These are phyloP conservation scores for Sphagnurus paluster DNA, from an alignment of 1,284 basidiomycete species.

Conservation along the genomic window DNA sequence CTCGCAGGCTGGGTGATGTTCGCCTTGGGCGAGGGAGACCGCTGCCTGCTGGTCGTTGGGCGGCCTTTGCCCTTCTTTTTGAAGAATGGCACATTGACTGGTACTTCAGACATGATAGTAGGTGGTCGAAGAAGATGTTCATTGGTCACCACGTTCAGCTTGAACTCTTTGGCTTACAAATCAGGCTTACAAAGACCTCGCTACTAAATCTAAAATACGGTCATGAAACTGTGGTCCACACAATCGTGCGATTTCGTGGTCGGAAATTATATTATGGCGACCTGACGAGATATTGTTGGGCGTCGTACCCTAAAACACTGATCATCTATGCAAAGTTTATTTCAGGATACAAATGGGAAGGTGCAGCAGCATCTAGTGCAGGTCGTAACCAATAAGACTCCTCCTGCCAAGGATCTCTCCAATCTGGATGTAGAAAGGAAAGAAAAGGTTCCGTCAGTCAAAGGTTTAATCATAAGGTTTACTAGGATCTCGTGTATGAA, in stretches of 20 bases:
- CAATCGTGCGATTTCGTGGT: too few species aligned
- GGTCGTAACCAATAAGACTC: constrained; percentile 82
- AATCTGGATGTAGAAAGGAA: too few species aligned
- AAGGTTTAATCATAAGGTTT: background rate
- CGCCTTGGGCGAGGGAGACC: constrained; percentile 61
- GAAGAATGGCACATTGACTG: constrained; percentile 76
- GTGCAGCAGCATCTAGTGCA: constrained; percentile 48
- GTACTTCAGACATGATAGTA: constrained; percentile 40
- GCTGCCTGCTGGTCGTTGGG: constrained; percentile 70
- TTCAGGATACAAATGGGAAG: constrained; percentile 7
- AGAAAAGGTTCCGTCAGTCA: background rate
- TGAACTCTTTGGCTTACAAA: constrained; percentile 15
- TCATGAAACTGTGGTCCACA: too few species aligned
- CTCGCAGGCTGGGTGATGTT: constrained; percentile 31
- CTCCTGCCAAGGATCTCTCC: constrained; percentile 90
- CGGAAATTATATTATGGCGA: too few species aligned
- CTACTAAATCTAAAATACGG: too few species aligned
- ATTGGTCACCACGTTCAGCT: background rate
- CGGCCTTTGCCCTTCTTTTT: constrained; percentile 83
- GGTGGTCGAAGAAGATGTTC: constrained; percentile 14
- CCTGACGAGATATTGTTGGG: too few species aligned
- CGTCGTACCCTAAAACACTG: too few species aligned
- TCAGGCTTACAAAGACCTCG: too few species aligned
- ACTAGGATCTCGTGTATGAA: too few species aligned
- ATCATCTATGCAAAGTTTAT: constrained; percentile 13